Base-by-base conservation (phyloP, 495 filamentous ascomycete species). In the Hyaloscypha variabilis region DNA sequence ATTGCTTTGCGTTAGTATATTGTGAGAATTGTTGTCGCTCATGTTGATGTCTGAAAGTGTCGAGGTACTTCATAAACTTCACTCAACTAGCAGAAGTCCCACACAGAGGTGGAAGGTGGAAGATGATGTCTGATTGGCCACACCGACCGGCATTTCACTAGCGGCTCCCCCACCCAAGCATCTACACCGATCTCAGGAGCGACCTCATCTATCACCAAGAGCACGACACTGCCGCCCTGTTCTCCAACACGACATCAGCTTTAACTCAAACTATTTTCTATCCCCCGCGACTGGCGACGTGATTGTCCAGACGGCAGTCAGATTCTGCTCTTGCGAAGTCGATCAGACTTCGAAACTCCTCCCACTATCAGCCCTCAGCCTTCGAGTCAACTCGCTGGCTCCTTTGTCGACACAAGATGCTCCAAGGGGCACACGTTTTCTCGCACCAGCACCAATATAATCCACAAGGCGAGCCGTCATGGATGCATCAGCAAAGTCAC, bases 361-460 rank as follows among this genome's bases (percentile, higher is more conserved):
- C 51, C 19, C 63, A 58, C 10, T 36, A 29, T 23, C 39, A 52
- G 29, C 25, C 49, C 13, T 34, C 21, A 60, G 63, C 54, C 53
- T 24, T 30, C 52, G 52, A 56, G 62, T 49, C 49, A 29, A 31
- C 49, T 64, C 53, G 51, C 51, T 28, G 53, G 36, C 54, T 39
- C 21, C 58, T 13, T 50, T 30, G n/a, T 6, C 21, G 3, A n/a
- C 54, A 25, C 58, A 70, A 53, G 61, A 69, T 72, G 67, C 67
- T 69, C 58, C 67, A 67, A 50, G 64, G 64, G 25, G 39, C 66
- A 42, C 70, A 90, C 82, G 79, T 90, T 66, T 90, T 88, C 75
- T 86, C 87, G 34, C 88, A 91, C 76, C 92, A 96, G 76, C 91
- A 94, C 75, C 91, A 93, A 71, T 94, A 90, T 42, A 77, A 84